Base-by-base conservation (phyloP, 1,139 yeast genomes). In the Yamadazyma trypodendri region DNA sequence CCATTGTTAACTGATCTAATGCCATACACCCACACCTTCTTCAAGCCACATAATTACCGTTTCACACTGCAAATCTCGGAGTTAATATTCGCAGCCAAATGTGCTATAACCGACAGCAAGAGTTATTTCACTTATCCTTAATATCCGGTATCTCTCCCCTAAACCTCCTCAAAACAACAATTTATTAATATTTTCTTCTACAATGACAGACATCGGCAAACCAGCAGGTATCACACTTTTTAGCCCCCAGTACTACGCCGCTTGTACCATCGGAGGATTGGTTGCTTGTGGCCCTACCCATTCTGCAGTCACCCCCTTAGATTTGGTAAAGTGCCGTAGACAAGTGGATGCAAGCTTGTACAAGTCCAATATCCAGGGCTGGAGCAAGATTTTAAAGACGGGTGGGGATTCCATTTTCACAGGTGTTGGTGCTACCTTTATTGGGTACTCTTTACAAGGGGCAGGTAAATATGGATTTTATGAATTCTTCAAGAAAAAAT, bases 231-330 rank as follows among this genome's bases (percentile, higher is more conserved):
- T 82, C 48, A 65, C 68, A 48, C 67, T 84, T 37, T 84, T 75
- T 65, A 71, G 90, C 3, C 69, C 73, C 17, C 84, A 86, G 58
- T 90, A 84, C 65, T 90, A 77, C 65, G 76, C 78, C 34, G 81
- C 95, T 32, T 90, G 97, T 64, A 83, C 95, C 9, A 44, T 87
- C 28, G 97, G 97, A 38, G 97, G 97, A 51, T 72, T 86, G 37
- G 56, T 81, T 46, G 97, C 97, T 3, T 90, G 97, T 72, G 97
- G 97, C 24, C 95, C 96, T 24, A 90, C 97, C 11, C 97, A 90
- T 65, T 81, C 96, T 2, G 77, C 86, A 2, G 94, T 90, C 24
- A 86, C 96, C 6, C 97, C 97, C 3, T 74, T 90, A 45, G 97
- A 90, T 66, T 71, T 90, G 47, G 95, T 90, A 58, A 90, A 90